Evolutionary conservation across 1,139 yeast species (phyloP), one percentile per base, ranked within the genome.

Genomic region (Spathaspora sp.): DNA sequence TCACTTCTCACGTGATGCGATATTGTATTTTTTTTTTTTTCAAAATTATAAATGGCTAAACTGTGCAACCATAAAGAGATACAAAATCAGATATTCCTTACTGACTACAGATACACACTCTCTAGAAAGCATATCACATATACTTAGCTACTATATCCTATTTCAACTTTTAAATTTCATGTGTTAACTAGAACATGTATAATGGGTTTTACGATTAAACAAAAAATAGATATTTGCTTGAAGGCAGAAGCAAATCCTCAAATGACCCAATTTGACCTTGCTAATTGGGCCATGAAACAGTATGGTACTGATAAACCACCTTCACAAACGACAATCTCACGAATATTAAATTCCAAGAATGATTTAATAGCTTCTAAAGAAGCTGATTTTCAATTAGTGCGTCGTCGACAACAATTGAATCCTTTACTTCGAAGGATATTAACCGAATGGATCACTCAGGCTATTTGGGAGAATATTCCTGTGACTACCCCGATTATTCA

Each of bases 381-480:
- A 46, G 74, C 81, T 29, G 87, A 82, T 49, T 75, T 76, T 60
- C 75, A 64, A 63, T 65, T 76, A 50, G 78, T 78, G 27, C 63
- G 86, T 51, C 65, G 86, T 47, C 61, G 88, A 49, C 79, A 80
- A 47, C 77, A 80, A 38, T 65, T 80, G 29, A 82, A 83, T 54
- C 81, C 84, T 4, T 59, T 82, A 13, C 66, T 83, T 15, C 65
- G 88, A 42, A 72, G 76, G 42, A 82, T 82, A 6, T 61, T 83
- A 41, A 76, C 83, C 8, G 88, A 83, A 60, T 83, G 88, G 88
- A 80, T 82, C 43, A 77, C 85, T 0, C 88, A 82, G 58, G 80
- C 84, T 20, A 74, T 78, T 1, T 82, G 89, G 88, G 85, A 81
- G 58, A 76, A 75, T 42, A 80, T 82, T 25, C 88, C 88, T 2